Evolutionary conservation across 2,329 filamentous ascomycete species (phyloP).

Genomic region (Parafenestella ontariensis): DNA sequence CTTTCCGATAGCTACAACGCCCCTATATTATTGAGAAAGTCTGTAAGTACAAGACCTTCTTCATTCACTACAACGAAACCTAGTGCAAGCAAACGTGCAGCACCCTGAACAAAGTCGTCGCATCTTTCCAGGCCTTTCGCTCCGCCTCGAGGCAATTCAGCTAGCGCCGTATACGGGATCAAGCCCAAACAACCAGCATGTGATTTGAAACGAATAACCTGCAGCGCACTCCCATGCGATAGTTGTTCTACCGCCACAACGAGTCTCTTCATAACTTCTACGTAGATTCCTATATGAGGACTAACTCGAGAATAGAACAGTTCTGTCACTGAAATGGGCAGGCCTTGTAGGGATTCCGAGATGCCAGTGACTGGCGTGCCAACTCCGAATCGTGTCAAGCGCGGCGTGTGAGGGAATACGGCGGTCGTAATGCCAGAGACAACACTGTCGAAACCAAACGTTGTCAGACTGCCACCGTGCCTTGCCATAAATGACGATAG

Average conservation of each 20-base stretch:
- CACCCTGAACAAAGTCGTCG: background rate
- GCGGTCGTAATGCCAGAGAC: background rate
- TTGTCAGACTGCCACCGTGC: background rate
- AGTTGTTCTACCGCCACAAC: background rate
- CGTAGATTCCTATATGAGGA: background rate
- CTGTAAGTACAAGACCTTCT: background rate
- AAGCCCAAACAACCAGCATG: background rate
- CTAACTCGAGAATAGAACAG: background rate
- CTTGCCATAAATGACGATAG: background rate
- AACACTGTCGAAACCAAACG: background rate
- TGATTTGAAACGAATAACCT: background rate
- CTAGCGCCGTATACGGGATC: background rate
- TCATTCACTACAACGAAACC: background rate
- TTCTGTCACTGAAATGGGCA: background rate
- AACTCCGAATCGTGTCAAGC: background rate
- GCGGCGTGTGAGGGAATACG: background rate
- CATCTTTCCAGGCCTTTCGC: background rate
- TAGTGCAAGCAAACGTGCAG: background rate
- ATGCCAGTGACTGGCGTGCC: background rate
- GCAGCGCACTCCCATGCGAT: background rate
- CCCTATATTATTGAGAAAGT: background rate
- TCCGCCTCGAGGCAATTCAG: background rate
- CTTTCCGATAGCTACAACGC: background rate
- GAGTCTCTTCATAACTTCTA: background rate
- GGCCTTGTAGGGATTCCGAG: background rate